phyloP scores from a whole-genome alignment of 192 early-diverging fungal genomes.

The Backusella sp. region DNA sequence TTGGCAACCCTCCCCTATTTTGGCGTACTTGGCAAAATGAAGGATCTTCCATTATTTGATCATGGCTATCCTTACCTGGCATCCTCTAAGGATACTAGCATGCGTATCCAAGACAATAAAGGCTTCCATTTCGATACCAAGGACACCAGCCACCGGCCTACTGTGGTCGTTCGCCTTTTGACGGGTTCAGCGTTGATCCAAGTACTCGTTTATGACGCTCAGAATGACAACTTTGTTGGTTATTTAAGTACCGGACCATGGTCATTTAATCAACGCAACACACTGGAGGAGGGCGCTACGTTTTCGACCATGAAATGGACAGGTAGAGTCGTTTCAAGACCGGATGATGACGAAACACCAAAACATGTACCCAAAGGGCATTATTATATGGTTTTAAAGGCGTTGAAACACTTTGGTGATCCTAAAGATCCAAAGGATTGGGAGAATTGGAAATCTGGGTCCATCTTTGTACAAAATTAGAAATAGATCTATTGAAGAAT shows the following conservation, averaged over 20 bases:
- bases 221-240: constrained; percentile 3
- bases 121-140: not conserved
- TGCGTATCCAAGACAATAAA: constrained; percentile 2
- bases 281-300: constrained; percentile 11
- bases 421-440: constrained; percentile 22
- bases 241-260: not conserved
- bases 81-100: constrained; percentile 29
- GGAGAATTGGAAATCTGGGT: constrained; percentile 20
- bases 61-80: constrained; percentile 13
- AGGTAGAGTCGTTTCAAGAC: not conserved
- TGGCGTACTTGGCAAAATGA: constrained; percentile 42
- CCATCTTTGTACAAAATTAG: constrained; percentile 5
- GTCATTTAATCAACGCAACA: constrained; percentile 23
- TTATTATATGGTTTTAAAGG: constrained; percentile 24
- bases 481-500: not conserved
- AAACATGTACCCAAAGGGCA: constrained; percentile 15
- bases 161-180: constrained; percentile 11
- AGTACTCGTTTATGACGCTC: constrained; percentile 3
- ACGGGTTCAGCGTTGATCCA: constrained; percentile 19
- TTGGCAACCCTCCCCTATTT: constrained; percentile 45
- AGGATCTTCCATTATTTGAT: constrained; percentile 46
- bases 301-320: constrained; percentile 27
- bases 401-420: constrained; percentile 34
- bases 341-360: not conserved
- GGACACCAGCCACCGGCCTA: constrained; percentile 11